phyloP scores from a whole-genome alignment of 2,329 filamentous ascomycete genomes.

The Setomelanomma holmii region DNA sequence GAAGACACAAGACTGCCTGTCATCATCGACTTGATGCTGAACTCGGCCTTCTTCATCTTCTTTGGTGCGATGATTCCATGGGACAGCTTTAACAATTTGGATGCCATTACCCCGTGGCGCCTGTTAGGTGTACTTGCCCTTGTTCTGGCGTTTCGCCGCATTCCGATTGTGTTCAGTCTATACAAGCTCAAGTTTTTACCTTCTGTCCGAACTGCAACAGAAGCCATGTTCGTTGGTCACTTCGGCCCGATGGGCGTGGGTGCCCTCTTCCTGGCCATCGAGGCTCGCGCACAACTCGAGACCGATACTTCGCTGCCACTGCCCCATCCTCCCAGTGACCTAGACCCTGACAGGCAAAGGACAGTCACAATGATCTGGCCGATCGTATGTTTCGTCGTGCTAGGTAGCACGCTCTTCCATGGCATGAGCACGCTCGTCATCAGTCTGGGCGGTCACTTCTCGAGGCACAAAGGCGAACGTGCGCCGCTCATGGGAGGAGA shows the following conservation, averaged over 20 bases:
- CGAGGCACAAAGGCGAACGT: conserved; percentile 54
- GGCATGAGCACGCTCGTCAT: conserved; percentile 61
- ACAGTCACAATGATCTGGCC: conserved; percentile 61
- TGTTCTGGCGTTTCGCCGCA: conserved; percentile 60
- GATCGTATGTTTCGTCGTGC: conserved; percentile 61
- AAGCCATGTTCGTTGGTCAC: conserved; percentile 63
- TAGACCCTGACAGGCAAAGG: conserved; percentile 41
- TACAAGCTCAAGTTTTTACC: conserved; percentile 55
- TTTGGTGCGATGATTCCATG: conserved; percentile 64
- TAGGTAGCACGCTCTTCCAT: conserved; percentile 63
- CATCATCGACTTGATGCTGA: conserved; percentile 63
- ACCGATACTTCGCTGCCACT: conserved; percentile 56
- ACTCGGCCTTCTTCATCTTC: conserved; percentile 63
- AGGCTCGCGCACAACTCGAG: conserved; percentile 61
- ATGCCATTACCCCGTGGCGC: conserved; percentile 50
- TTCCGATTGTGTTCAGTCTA: conserved; percentile 58
- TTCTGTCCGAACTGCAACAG: conserved; percentile 57
- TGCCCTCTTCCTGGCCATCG: conserved; percentile 63
- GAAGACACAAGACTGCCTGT: conserved; percentile 55
- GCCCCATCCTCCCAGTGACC: conserved; percentile 50
- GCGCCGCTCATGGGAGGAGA: conserved; percentile 59
- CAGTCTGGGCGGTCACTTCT: conserved; percentile 58
- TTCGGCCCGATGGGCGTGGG: conserved; percentile 66
- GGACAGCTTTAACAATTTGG: conserved; percentile 48
- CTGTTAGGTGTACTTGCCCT: conserved; percentile 57